Percentiles rank a stretch among this genome's conserved stretches.
Conservation (phyloP, 2,329 filamentous ascomycete genomes). For the Diaporthe australafricana region DNA sequence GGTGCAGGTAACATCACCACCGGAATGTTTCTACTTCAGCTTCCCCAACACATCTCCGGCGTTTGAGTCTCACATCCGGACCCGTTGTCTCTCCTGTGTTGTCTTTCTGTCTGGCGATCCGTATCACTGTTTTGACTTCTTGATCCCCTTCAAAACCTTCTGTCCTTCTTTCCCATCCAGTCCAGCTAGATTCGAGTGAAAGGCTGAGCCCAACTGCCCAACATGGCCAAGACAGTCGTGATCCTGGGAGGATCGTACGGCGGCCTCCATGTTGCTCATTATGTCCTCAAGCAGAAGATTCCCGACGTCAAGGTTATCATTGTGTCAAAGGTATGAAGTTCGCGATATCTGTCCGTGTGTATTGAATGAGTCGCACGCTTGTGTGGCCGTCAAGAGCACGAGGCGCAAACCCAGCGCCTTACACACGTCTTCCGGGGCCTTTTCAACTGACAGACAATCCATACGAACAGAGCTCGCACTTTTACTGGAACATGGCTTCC, state of each 20-base stretch:
- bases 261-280: conserved; percentile 65
- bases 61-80: conserved; percentile 4
- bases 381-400: not conserved
- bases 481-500: conserved; percentile 70
- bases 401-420: not conserved
- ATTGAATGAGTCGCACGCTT: not conserved
- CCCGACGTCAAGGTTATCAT: conserved; percentile 65
- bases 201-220: conserved; percentile 23
- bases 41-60: conserved; percentile 26
- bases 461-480: conserved; percentile 61
- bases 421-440: not conserved
- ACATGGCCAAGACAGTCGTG: conserved; percentile 64
- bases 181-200: not conserved
- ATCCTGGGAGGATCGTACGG: conserved; percentile 66
- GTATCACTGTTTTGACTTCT: not conserved
- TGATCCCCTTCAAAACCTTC: not conserved
- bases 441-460: conserved; percentile 13
- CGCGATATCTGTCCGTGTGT: not conserved
- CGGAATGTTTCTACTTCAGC: conserved; percentile 20
- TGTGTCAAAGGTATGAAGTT: conserved; percentile 61
- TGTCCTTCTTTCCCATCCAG: not conserved
- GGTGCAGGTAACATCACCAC: conserved; percentile 9
- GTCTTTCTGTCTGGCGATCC: not conserved
- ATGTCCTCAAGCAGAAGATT: conserved; percentile 64
- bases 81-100: not conserved